phyloP scores from a whole-genome alignment of 2,329 filamentous ascomycete genomes.

The Rachicladosporium sp. region DNA sequence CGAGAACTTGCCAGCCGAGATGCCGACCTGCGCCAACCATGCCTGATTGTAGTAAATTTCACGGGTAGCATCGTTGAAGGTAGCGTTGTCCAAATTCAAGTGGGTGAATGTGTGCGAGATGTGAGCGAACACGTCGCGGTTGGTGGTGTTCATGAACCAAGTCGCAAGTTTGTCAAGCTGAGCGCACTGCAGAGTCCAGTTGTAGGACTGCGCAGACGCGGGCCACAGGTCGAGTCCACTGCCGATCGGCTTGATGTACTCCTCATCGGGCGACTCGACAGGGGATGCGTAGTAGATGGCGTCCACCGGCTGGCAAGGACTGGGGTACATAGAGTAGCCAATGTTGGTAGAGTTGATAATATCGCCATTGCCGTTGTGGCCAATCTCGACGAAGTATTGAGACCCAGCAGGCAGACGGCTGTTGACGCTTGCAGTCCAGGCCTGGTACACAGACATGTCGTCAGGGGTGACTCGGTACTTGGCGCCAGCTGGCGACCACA shows the following conservation, averaged over 20 bases:
- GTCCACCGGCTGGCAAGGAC: constrained; percentile 19
- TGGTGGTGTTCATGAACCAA: constrained; percentile 42
- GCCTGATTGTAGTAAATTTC: constrained; percentile 50
- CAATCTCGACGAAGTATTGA: constrained; percentile 41
- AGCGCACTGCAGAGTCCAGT: constrained; percentile 39
- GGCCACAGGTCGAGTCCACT: constrained; percentile 29
- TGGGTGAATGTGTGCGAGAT: constrained; percentile 54
- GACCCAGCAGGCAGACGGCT: constrained; percentile 40
- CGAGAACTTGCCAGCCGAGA: constrained; percentile 39
- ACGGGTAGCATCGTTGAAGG: constrained; percentile 42
- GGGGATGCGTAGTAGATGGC: constrained; percentile 27
- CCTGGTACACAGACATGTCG: constrained; percentile 36
- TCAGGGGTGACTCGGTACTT: constrained; percentile 38
- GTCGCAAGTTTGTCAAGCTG: constrained; percentile 37
- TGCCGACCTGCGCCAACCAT: constrained; percentile 44
- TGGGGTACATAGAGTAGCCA: constrained; percentile 7
- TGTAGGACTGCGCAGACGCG: constrained; percentile 30
- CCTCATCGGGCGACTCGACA: constrained; percentile 29
- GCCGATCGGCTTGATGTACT: constrained; percentile 34
- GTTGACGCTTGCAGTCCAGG: constrained; percentile 33
- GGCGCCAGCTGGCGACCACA: constrained; percentile 32
- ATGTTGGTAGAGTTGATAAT: constrained; percentile 19
- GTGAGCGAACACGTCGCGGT: constrained; percentile 43
- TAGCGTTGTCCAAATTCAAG: constrained; percentile 46
- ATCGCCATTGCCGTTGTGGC: constrained; percentile 45